These are phyloP conservation scores for Fusarium algeriense DNA, from an alignment of 2,329 filamentous ascomycete species.

Conservation along the genomic window DNA sequence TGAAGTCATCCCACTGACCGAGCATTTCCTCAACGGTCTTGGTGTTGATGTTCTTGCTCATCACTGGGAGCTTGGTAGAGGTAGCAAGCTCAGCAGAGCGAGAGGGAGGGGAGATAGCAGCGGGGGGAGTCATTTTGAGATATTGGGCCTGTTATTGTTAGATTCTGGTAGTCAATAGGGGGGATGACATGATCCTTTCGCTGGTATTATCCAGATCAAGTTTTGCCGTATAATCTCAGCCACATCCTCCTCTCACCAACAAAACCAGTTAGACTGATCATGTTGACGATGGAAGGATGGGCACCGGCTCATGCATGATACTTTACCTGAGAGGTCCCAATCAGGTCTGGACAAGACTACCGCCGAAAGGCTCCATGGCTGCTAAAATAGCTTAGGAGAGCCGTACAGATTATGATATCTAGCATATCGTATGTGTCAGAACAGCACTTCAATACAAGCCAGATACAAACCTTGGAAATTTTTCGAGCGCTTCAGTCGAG, in stretches of 20 bases:
- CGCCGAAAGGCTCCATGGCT: constrained; percentile 53
- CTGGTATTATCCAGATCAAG: constrained; percentile 99
- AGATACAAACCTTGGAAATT: constrained; percentile 39
- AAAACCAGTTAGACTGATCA: neutral
- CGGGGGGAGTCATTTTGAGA: constrained; percentile 73
- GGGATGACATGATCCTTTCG: constrained; percentile 97
- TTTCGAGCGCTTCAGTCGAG: neutral
- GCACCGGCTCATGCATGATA: constrained; percentile 75
- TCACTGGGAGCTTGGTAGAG: constrained; percentile 46
- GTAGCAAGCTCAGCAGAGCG: constrained; percentile 59
- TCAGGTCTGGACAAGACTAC: constrained; percentile 56
- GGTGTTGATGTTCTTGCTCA: constrained; percentile 46
- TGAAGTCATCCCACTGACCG: constrained; percentile 84
- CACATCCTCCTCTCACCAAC: constrained; percentile 44
- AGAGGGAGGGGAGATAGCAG: constrained; percentile 72
- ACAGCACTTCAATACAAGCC: neutral
- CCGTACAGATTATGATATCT: constrained; percentile 47
- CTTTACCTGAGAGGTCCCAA: constrained; percentile 57
- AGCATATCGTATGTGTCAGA: constrained; percentile 42
- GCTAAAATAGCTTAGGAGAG: constrained; percentile 25
- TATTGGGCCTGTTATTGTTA: constrained; percentile 48
- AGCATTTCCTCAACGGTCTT: constrained; percentile 63
- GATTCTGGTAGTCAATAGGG: constrained; percentile 50
- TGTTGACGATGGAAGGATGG: constrained; percentile 38
- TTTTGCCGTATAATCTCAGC: constrained; percentile 94